Conservation (phyloP, 805 yeast genomes). For the Isabelozyma rhagii region DNA sequence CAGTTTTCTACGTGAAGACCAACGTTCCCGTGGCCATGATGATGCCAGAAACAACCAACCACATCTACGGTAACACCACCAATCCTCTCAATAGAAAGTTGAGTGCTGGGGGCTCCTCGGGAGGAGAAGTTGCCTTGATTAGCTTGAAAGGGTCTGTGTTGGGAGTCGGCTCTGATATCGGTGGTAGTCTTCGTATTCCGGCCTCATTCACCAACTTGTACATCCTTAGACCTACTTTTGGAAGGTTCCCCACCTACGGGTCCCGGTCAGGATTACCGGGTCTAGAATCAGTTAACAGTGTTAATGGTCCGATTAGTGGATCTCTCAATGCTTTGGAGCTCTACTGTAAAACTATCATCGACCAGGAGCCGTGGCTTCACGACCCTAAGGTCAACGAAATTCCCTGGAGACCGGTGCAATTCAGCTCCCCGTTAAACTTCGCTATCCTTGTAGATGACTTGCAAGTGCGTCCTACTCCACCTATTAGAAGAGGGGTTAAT, state of each 20-base stretch:
- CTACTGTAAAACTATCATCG: conserved; percentile 35
- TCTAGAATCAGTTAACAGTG: conserved; percentile 33
- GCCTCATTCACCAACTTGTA: conserved; percentile 40
- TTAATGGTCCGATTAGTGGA: conserved; percentile 47
- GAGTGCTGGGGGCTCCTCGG: conserved; percentile 53
- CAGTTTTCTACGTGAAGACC: conserved; percentile 54
- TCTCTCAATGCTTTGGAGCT: conserved; percentile 36
- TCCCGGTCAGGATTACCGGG: conserved; percentile 34
- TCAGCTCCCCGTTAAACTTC: conserved; percentile 38
- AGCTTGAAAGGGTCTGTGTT: conserved; percentile 44
- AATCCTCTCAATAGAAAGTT: conserved; percentile 43
- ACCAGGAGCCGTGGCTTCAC: conserved; percentile 39
- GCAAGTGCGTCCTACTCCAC: conserved; percentile 51
- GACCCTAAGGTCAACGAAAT: conserved; percentile 53
- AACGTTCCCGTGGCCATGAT: conserved; percentile 51
- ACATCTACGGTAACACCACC: conserved; percentile 43
- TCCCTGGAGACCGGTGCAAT: conserved; percentile 41
- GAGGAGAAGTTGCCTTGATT: conserved; percentile 52
- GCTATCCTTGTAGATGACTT: conserved; percentile 45
- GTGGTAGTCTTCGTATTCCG: conserved; percentile 51
- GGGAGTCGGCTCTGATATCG: conserved; percentile 57
- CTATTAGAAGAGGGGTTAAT: conserved; percentile 46
- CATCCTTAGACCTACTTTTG: conserved; percentile 43
- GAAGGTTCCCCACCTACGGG: conserved; percentile 41
- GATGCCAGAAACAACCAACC: conserved; percentile 45